Base-by-base conservation (phyloP, 805 yeast genomes). In the Grigorovia transvaalensis region DNA sequence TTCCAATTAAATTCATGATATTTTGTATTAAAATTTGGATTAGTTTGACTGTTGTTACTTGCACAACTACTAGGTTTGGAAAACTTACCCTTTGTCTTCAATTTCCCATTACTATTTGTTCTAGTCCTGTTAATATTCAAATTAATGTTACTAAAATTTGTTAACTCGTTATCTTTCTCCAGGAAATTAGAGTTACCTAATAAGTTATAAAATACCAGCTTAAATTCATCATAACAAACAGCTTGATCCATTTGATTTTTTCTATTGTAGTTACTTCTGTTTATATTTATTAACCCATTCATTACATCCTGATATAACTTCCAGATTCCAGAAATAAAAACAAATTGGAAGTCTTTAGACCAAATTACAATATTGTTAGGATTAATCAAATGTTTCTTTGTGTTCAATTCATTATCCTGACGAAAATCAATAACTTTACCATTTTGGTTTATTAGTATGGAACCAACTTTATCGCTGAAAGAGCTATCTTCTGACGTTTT, bases 241-340 rank as follows among this genome's bases (percentile, higher is more conserved):
- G 27, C 41, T n/a, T 48, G 53, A 2, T 23, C 20, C 20, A 15
- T 17, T 18, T 17, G 23, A 5, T 27, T 30, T 38, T 40, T 43
- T n/a, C 20, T 23, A 15, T 19, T 12, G 13, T 20, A 15, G 40
- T 49, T 45, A 13, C 38, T 43, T 29, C 54, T 44, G 2, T 47
- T 42, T 13, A 49, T 49, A 17, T 44, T 44, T 30, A 54, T 53
- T 44, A 64, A 51, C 23, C 61, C 63, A 18, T 59, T 58, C 63
- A 64, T 62, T 6, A 64, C 65, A 51, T 64, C 68, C 55, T 65
- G 68, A 53, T 60, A 65, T 38, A 64, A 53, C 64, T 88, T 86
- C 95, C 96, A 88, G 48, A 88, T 75, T 0, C 95, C 95, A 0
- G 96, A 88, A 48, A 88, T 74, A 60, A 86, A 95, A 12, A 88